phyloP scores from a whole-genome alignment of 805 yeast species.

The Saturnispora sekii region DNA sequence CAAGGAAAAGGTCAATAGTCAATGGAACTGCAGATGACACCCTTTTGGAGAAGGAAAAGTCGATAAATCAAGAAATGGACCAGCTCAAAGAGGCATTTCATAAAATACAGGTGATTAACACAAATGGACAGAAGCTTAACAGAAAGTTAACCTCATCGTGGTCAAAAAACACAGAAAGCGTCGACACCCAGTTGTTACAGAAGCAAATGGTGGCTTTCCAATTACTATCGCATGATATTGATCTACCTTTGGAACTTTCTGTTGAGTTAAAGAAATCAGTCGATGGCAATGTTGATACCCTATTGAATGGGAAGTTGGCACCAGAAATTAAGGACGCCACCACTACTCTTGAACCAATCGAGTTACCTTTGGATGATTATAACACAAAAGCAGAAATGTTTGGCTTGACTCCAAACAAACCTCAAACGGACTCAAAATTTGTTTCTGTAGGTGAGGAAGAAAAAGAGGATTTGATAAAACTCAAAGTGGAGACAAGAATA shows the following conservation, averaged over 20 bases:
- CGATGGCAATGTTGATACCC: background rate
- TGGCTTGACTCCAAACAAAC: conserved; percentile 29
- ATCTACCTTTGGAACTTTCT: conserved; percentile 48
- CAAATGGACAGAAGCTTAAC: conserved; percentile 1
- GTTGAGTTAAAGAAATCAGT: conserved; percentile 23
- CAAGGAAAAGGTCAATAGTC: background rate
- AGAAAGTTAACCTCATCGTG: conserved; percentile 23
- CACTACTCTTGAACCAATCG: conserved; percentile 1
- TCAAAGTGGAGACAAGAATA: conserved; percentile 48
- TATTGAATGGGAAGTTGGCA: background rate
- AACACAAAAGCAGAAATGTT: conserved; percentile 30
- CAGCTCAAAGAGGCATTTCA: conserved; percentile 1
- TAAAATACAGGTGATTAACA: conserved; percentile 4
- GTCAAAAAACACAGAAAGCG: conserved; percentile 21
- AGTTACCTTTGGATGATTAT: conserved; percentile 23
- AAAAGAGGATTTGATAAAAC: conserved; percentile 43
- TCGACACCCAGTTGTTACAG: conserved; percentile 39
- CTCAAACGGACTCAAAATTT: conserved; percentile 25
- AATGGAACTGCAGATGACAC: background rate
- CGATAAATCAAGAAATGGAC: background rate
- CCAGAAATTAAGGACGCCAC: background rate
- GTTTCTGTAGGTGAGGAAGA: conserved; percentile 40
- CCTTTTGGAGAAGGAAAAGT: background rate
- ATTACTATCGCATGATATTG: conserved; percentile 53
- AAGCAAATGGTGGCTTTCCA: conserved; percentile 59